These are phyloP conservation scores for Lactifluus volemus DNA, from an alignment of 768 basidiomycete species.

Conservation along the genomic window DNA sequence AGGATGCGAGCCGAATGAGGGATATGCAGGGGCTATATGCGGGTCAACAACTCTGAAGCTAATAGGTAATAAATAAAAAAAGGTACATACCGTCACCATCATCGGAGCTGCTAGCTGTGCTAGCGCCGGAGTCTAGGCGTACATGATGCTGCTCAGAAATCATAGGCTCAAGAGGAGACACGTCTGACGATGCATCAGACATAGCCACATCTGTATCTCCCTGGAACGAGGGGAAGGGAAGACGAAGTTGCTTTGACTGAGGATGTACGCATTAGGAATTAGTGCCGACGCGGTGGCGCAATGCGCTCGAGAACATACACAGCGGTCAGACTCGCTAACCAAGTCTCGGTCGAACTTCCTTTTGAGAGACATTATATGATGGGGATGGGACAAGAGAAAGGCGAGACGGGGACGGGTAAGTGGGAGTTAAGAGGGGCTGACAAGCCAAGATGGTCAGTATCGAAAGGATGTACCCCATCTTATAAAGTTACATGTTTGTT, in stretches of 20 bases:
- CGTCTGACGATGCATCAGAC: conserved; percentile 40
- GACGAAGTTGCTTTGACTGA: conserved; percentile 56
- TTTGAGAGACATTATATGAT: conserved; percentile 54
- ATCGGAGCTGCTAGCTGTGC: conserved; percentile 38
- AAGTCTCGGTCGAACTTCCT: conserved; percentile 61
- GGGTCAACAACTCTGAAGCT: conserved; percentile 24
- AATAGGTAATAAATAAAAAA: not conserved
- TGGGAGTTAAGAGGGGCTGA: conserved; percentile 19
- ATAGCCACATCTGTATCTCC: conserved; percentile 60
- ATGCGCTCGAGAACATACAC: conserved; percentile 18
- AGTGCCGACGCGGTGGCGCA: conserved; percentile 8
- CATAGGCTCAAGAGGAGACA: conserved; percentile 48
- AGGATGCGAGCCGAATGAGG: conserved; percentile 50
- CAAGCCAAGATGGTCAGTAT: conserved; percentile 16
- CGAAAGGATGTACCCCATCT: conserved; percentile 16
- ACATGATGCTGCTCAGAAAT: conserved; percentile 43
- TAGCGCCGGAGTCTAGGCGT: conserved; percentile 58
- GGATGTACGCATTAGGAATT: conserved; percentile 18
- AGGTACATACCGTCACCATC: conserved; percentile 30
- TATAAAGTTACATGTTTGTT: conserved; percentile 19
- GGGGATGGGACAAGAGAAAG: conserved; percentile 11
- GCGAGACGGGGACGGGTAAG: not conserved
- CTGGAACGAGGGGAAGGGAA: conserved; percentile 57
- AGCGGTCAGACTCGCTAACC: conserved; percentile 40
- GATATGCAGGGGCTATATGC: conserved; percentile 38